A percentile compares a stretch with the other conserved stretches of the same genome.
phyloP scores from a whole-genome alignment of 2,329 filamentous ascomycete genomes.

The Stemphylium beticola region DNA sequence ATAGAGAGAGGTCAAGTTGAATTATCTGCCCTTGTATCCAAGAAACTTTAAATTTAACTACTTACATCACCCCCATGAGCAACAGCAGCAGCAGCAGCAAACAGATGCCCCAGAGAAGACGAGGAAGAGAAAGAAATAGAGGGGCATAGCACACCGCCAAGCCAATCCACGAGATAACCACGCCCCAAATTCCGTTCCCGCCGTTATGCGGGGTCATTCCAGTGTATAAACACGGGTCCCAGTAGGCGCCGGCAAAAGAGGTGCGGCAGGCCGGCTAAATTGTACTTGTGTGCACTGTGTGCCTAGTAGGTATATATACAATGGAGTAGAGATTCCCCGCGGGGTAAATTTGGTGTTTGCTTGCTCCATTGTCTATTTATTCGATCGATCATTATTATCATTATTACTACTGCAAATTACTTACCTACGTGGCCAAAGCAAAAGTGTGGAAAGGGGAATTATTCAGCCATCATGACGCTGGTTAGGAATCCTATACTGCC shows the following conservation, averaged over 20 bases:
- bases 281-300: background rate
- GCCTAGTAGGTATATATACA: background rate
- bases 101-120: no score
- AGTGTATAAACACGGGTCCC: background rate
- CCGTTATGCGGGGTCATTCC: background rate
- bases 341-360: background rate
- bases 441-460: background rate
- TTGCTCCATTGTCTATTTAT: background rate
- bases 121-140: no score
- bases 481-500: conserved; percentile 60
- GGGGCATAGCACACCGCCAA: no score
- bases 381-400: background rate
- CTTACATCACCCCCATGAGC: no score
- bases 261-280: conserved; percentile 12
- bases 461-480: conserved; percentile 35
- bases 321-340: background rate
- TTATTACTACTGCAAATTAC: background rate
- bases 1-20: no score
- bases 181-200: background rate
- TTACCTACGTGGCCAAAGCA: no score
- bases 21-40: no score
- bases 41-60: no score
- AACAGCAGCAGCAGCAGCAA: no score
- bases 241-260: conserved; percentile 19
- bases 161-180: no score